These are phyloP conservation scores for Sugiyamaella xylanicola DNA, from an alignment of 1,139 yeast species.

Conservation along the genomic window DNA sequence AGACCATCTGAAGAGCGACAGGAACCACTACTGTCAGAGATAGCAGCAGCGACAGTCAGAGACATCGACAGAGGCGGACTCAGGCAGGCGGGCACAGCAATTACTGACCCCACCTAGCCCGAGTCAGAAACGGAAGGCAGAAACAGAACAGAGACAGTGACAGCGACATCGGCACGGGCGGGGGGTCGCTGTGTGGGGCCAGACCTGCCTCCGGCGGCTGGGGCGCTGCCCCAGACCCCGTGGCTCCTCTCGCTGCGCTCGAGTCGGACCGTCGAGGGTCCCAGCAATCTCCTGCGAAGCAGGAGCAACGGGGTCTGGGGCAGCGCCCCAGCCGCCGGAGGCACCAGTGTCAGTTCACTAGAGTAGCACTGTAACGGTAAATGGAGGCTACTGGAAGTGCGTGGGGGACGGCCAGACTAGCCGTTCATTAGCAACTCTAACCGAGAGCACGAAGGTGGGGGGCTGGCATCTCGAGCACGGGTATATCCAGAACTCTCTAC, in stretches of 20 bases:
- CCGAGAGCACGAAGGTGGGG: no score
- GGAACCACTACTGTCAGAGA: neutral
- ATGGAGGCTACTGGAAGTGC: no score
- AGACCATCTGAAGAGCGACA: neutral
- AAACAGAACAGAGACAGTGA: neutral
- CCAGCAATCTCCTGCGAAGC: neutral
- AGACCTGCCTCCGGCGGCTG: neutral
- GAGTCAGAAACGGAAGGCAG: neutral
- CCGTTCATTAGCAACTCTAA: no score
- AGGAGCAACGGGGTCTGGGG: neutral
- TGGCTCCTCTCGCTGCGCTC: neutral
- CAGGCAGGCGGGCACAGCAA: neutral
- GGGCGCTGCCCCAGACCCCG: neutral
- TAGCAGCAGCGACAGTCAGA: neutral
- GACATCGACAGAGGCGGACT: neutral
- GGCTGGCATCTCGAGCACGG: no score
- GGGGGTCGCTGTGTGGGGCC: neutral
- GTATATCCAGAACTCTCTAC: no score
- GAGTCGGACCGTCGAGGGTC: no score
- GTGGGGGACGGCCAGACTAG: no score
- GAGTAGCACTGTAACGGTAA: no score
- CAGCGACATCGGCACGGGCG: neutral
- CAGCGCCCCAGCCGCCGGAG: neutral
- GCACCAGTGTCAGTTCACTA: no score
- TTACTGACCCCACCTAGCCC: no score